Evolutionary conservation across 2,329 filamentous ascomycete species (phyloP).

Genomic region (Fusarium avenaceum): DNA sequence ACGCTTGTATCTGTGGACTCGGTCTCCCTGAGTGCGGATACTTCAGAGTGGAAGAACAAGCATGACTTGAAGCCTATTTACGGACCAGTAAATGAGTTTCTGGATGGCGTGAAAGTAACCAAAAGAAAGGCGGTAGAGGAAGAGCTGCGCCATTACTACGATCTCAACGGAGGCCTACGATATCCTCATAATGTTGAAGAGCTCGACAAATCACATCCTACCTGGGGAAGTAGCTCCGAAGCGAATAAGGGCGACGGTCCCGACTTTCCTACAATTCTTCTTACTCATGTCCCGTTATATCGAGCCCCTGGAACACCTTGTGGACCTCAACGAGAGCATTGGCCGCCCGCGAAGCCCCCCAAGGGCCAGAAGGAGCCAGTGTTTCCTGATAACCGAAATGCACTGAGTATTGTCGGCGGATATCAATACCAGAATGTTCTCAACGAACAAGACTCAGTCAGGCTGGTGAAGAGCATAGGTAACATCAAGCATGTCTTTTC

Average conservation of each 20-base stretch:
- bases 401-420: slow-evolving; percentile 81
- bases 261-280: slow-evolving; percentile 87
- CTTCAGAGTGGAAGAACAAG: slow-evolving; percentile 64
- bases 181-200: slow-evolving; percentile 73
- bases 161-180: slow-evolving; percentile 67
- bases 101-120: slow-evolving; percentile 73
- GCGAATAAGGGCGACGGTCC: slow-evolving; percentile 61
- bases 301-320: slow-evolving; percentile 86
- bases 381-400: slow-evolving; percentile 77
- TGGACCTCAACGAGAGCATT: slow-evolving; percentile 86
- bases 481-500: slow-evolving; percentile 91
- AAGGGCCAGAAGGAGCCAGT: slow-evolving; percentile 68
- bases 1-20: slow-evolving; percentile 93
- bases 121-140: slow-evolving; percentile 78
- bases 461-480: slow-evolving; percentile 81
- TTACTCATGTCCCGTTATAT: slow-evolving; percentile 92
- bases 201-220: slow-evolving; percentile 60
- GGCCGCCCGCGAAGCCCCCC: slow-evolving; percentile 76
- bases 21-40: slow-evolving; percentile 84
- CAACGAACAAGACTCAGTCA: slow-evolving; percentile 78
- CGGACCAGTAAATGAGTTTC: slow-evolving; percentile 80
- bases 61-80: slow-evolving; percentile 75
- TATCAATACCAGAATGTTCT: slow-evolving; percentile 99
- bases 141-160: slow-evolving; percentile 75
- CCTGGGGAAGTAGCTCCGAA: slow-evolving; percentile 44